Percentiles rank a stretch among this genome's conserved stretches.
Conservation (phyloP, 1,284 basidiomycete genomes). For the Cryptococcus sp. region DNA sequence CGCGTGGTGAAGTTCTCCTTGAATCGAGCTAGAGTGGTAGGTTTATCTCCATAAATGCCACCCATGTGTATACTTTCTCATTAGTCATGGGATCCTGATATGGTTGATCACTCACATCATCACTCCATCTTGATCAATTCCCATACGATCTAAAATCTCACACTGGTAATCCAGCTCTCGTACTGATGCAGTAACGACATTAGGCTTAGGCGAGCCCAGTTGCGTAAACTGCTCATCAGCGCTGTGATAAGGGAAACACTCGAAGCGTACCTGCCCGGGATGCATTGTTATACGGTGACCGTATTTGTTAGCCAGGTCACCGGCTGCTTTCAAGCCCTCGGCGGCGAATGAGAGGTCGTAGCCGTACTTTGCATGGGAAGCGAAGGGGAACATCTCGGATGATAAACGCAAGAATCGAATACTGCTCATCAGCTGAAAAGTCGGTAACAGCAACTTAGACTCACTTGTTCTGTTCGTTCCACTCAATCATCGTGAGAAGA, state of each 20-base stretch:
- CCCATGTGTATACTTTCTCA: conserved; percentile 50
- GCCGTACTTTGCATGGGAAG: conserved; percentile 74
- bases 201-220: conserved; percentile 67
- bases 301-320: conserved; percentile 67
- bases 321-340: conserved; percentile 50
- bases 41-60: conserved; percentile 76
- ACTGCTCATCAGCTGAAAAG: conserved; percentile 37
- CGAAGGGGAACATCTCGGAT: conserved; percentile 87
- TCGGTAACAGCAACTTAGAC: conserved; percentile 17
- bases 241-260: too few relatives aligned
- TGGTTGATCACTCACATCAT: conserved; percentile 34
- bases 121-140: conserved; percentile 44
- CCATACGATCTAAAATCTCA: conserved; percentile 81
- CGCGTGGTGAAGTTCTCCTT: conserved; percentile 61
- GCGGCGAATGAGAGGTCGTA: conserved; percentile 60
- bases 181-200: conserved; percentile 69
- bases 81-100: neutral
- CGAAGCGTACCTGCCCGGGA: conserved; percentile 61
- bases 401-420: conserved; percentile 79
- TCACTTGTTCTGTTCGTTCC: conserved; percentile 72
- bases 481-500: conserved; percentile 64
- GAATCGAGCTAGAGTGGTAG: conserved; percentile 65
- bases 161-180: conserved; percentile 78
- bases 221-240: conserved; percentile 60
- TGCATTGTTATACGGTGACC: conserved; percentile 80